Conservation (phyloP, 1,284 basidiomycete species). For the Xerocomus nothofagi region DNA sequence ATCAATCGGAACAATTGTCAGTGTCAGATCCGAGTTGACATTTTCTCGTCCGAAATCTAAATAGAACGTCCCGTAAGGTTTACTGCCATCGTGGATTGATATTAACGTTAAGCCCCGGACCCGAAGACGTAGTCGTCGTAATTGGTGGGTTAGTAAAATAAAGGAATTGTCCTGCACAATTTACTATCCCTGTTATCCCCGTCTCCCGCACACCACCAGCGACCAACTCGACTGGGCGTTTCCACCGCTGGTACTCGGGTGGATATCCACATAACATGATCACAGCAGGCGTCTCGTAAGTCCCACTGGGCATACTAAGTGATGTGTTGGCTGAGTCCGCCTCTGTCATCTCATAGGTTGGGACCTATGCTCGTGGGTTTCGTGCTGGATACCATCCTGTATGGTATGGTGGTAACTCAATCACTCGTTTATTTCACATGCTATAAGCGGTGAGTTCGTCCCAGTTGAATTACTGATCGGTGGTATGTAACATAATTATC, state of each 20-base stretch:
- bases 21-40: background rate
- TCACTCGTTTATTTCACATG: constrained; percentile 42
- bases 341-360: constrained; percentile 28
- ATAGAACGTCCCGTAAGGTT: constrained; percentile 8
- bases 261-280: constrained; percentile 18
- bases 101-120: constrained; percentile 17
- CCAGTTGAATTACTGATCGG: background rate
- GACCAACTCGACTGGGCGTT: constrained; percentile 10
- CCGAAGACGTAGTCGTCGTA: constrained; percentile 26
- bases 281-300: constrained; percentile 25
- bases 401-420: constrained; percentile 44
- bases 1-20: background rate
- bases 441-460: constrained; percentile 36
- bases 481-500: background rate
- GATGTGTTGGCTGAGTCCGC: background rate
- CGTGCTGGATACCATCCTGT: constrained; percentile 41
- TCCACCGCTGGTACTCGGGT: constrained; percentile 8
- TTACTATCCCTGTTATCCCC: constrained; percentile 3
- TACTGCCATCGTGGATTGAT: constrained; percentile 1
- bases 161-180: constrained; percentile 11
- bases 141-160: constrained; percentile 12
- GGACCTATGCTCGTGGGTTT: constrained; percentile 44
- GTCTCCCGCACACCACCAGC: background rate
- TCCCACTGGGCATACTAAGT: background rate
- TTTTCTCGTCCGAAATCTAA: background rate